Conservation (phyloP, 2,329 filamentous ascomycete species). For the Hypoxylon sp. region DNA sequence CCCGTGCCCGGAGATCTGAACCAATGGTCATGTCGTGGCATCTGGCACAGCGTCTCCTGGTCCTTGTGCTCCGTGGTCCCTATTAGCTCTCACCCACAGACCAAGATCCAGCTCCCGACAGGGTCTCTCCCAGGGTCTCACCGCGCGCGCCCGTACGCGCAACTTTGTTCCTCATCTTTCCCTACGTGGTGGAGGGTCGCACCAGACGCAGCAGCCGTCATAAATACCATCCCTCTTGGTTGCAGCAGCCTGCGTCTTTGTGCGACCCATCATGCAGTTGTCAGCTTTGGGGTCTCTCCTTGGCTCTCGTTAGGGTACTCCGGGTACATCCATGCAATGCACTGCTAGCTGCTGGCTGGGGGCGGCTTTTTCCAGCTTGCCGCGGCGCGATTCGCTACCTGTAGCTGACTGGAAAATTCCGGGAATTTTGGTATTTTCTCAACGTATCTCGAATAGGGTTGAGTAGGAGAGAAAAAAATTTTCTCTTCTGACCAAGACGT, state of each 20-base stretch:
- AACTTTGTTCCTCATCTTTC: conserved; percentile 5
- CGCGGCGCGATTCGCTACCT: conserved; percentile 30
- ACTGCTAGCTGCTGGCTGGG: conserved; percentile 6
- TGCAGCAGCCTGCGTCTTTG: conserved; percentile 37
- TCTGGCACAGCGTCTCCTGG: conserved; percentile 32
- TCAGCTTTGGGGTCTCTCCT: conserved; percentile 33
- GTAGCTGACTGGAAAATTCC: conserved; percentile 19
- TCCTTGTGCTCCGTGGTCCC: conserved; percentile 17
- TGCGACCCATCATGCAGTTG: conserved; percentile 37
- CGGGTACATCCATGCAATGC: conserved; percentile 33
- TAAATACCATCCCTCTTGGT: conserved; percentile 37
- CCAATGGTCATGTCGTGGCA: conserved; percentile 37
- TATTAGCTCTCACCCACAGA: conserved; percentile 29
- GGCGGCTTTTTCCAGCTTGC: conserved; percentile 18
- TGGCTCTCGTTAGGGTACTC: conserved; percentile 32
- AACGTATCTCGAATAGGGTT: background rate
- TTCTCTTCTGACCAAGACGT: background rate
- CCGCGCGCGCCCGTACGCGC: conserved; percentile 27
- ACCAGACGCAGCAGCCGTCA: conserved; percentile 37
- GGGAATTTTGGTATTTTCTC: conserved; percentile 9
- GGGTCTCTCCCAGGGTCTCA: conserved; percentile 36
- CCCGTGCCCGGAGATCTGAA: conserved; percentile 33
- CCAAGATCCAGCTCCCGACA: conserved; percentile 40
- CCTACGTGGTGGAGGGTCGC: conserved; percentile 32
- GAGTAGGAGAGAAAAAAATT: background rate